Conservation (phyloP, 768 basidiomycete genomes). For the Auriscalpium vulgare region DNA sequence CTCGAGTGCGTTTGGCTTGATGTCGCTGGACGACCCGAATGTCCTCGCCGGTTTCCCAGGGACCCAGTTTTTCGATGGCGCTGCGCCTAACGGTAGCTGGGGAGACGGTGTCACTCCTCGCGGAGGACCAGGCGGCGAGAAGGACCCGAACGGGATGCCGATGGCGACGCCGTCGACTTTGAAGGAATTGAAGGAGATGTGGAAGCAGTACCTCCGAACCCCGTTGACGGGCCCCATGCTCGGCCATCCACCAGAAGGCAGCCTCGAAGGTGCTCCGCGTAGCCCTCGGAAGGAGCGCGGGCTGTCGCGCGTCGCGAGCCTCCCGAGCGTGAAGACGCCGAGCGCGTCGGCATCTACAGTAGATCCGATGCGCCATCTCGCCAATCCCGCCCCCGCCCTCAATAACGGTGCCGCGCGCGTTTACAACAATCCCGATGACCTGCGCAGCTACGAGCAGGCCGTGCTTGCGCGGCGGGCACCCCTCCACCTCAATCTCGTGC, state of each 20-base stretch:
- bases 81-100: conserved; percentile 2
- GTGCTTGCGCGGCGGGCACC: conserved; percentile 62
- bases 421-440: conserved; percentile 44
- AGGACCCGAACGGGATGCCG: conserved; percentile 28
- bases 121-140: conserved; percentile 5
- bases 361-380: conserved; percentile 10
- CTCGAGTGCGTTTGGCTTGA: conserved; percentile 55
- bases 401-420: conserved; percentile 18
- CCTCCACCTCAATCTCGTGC: conserved; percentile 47
- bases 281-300: conserved; percentile 25
- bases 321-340: conserved; percentile 65
- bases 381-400: conserved; percentile 13
- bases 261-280: conserved; percentile 11
- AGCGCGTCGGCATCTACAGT: conserved; percentile 22
- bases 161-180: conserved; percentile 24
- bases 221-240: conserved; percentile 37
- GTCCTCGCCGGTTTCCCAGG: conserved; percentile 60
- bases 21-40: conserved; percentile 69
- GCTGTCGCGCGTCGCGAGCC: conserved; percentile 52
- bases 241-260: conserved; percentile 2
- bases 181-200: conserved; percentile 58
- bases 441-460: conserved; percentile 68
- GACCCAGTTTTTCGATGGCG: conserved; percentile 49
- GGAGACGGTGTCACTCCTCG: conserved; percentile 14
- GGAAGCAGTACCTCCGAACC: conserved; percentile 69